Evolutionary conservation across 140 eudicot genomes (phyloP), one percentile per base, ranked within the genome.

Genomic region (Anethum foeniculum): DNA sequence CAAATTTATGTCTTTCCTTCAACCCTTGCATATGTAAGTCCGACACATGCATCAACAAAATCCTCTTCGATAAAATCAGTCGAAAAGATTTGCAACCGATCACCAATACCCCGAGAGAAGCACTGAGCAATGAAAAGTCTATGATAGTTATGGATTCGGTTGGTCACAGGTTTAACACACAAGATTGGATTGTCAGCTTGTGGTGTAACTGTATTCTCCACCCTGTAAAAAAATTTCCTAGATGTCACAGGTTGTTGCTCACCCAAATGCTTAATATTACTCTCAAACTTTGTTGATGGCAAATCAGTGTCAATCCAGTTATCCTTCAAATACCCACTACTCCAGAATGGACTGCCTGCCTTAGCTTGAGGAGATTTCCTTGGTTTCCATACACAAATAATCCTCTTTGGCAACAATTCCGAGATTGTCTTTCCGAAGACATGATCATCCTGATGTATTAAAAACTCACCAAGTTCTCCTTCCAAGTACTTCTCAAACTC

Each of bases 271-370:
- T 88, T 90, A 85, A 95, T 25, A 78, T 92, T 95, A 82, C 92
- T 92, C 83, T 95, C 99, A 78, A 95, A 95, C 64, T 95, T 95
- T 0, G 93, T 95, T 6, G 88, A 82, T 1, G 99, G 99, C 82
- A 92, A 80, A 82, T 95, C 97, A 0, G 99, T 95, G 74, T 95
- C 97, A 51, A 90, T 89, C 97, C 99, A 95, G 46, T 95, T 92
- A 87, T 95, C 99, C 77, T 91, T 95, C 89, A 92, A 79, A 75
- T 92, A 82, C 32, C 96, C 93, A 16, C 88, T 71, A 43, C 90
- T 81, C 98, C 98, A 94, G 36, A 94, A 82, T 46, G 96, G 94
- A 52, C 90, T 82, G 19, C 97, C 96, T 46, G 90, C 58, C 76
- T 85, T 89, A 0, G 98, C 96, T 58, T 86, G 90, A 58, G 90